These are phyloP conservation scores for Blastomyces gilchristii DNA, from an alignment of 2,329 filamentous ascomycete species.

Conservation along the genomic window DNA sequence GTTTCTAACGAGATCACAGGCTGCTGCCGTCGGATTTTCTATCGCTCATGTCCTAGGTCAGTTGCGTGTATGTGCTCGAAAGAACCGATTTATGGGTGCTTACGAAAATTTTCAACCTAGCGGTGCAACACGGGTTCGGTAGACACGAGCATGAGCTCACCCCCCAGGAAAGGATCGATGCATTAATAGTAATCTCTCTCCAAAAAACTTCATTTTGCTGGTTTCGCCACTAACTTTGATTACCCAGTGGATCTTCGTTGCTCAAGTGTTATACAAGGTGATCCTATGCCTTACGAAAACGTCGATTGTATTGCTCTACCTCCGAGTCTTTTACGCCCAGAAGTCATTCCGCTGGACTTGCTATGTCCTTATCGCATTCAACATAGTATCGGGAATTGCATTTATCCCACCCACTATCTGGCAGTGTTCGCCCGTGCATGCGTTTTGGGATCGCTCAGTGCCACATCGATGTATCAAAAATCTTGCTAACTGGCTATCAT, in stretches of 20 bases:
- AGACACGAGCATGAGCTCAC: not conserved
- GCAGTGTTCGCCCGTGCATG: constrained; percentile 10
- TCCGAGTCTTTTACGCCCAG: constrained; percentile 9
- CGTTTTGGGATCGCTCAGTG: constrained; percentile 10
- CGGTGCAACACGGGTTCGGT: not conserved
- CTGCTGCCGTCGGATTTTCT: not conserved
- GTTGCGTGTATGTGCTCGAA: not conserved
- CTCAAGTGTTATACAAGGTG: not conserved
- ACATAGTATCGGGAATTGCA: constrained; percentile 5
- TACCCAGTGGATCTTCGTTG: not conserved
- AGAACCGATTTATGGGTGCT: not conserved
- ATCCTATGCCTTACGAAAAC: constrained; percentile 3
- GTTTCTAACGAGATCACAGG: not conserved
- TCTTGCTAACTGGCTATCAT: not conserved
- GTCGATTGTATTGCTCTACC: constrained; percentile 11
- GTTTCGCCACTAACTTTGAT: not conserved
- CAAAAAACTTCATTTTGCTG: not conserved
- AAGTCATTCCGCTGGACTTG: constrained; percentile 9
- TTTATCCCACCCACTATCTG: constrained; percentile 10
- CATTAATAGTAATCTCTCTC: not conserved
- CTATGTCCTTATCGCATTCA: constrained; percentile 7
- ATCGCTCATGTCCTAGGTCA: not conserved
- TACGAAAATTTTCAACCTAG: not conserved
- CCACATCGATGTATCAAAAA: constrained; percentile 11
- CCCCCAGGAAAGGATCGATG: not conserved